A percentile compares a stretch with the other conserved stretches of the same genome.
Conservation (phyloP, 495 filamentous ascomycete genomes). For the Tuber aestivum region DNA sequence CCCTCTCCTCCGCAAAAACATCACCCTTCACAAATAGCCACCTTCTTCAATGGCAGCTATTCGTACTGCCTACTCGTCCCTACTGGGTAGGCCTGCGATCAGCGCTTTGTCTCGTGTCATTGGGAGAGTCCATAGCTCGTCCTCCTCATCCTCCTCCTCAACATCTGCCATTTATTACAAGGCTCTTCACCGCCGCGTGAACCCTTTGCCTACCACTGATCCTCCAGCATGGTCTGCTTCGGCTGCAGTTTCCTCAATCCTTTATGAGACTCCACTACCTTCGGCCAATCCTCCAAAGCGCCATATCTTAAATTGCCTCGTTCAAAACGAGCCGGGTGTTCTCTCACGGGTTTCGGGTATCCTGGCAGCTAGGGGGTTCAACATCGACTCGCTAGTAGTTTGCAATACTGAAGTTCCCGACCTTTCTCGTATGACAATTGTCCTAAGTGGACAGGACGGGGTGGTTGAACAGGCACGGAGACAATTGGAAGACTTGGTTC, state of each 20-base stretch:
- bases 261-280: constrained; percentile 92
- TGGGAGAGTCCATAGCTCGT: constrained; percentile 9
- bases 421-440: constrained; percentile 96
- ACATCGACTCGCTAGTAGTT: constrained; percentile 96
- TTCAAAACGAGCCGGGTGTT: constrained; percentile 97
- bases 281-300: constrained; percentile 80
- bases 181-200: constrained; percentile 82
- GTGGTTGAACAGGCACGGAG: constrained; percentile 95
- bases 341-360: constrained; percentile 94
- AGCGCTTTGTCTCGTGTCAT: neutral
- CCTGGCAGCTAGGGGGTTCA: constrained; percentile 92
- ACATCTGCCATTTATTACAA: constrained; percentile 96
- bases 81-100: neutral
- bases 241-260: constrained; percentile 91
- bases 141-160: constrained; percentile 53
- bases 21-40: constrained; percentile 1
- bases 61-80: neutral
- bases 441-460: constrained; percentile 89
- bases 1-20: neutral
- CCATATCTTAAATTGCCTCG: constrained; percentile 94
- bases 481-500: constrained; percentile 92
- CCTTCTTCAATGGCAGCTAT: neutral
- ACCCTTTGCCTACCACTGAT: constrained; percentile 70
- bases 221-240: constrained; percentile 86
- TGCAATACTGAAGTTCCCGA: constrained; percentile 98